phyloP scores from a whole-genome alignment of 139 green algal species.

The Limnomonas spitsbergensis region DNA sequence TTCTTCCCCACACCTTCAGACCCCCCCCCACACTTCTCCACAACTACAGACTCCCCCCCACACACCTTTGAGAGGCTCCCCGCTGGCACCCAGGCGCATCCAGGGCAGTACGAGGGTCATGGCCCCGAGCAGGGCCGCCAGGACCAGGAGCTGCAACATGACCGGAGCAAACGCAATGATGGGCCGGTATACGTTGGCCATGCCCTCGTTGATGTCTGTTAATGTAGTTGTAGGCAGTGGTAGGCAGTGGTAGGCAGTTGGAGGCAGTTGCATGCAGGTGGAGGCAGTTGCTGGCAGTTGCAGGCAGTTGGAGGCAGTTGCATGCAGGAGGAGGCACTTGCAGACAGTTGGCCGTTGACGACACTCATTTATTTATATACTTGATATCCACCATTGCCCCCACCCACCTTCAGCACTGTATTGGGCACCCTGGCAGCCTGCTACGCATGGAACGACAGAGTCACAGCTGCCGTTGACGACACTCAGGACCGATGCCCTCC shows the following conservation, averaged over 20 bases:
- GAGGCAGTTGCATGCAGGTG: not conserved
- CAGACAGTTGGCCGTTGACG: too few relatives aligned
- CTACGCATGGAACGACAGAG: not conserved
- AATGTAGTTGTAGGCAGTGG: too few relatives aligned
- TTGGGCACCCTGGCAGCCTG: not conserved
- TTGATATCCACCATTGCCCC: too few relatives aligned
- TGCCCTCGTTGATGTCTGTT: not conserved
- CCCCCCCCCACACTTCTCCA: too few relatives aligned
- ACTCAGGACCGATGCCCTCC: not conserved
- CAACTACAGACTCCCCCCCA: too few relatives aligned
- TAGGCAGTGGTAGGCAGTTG: not conserved
- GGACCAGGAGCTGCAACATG: slow-evolving; percentile 22
- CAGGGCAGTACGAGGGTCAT: not conserved
- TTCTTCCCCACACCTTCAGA: too few relatives aligned
- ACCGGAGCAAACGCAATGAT: slow-evolving; percentile 26
- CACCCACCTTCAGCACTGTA: not conserved
- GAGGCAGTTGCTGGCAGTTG: too few relatives aligned
- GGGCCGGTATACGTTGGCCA: slow-evolving; percentile 13
- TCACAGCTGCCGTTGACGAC: not conserved
- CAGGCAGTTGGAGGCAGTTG: too few relatives aligned
- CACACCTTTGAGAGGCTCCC: too few relatives aligned
- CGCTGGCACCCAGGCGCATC: too few relatives aligned
- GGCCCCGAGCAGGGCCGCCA: not conserved
- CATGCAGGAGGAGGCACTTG: too few relatives aligned
- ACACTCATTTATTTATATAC: too few relatives aligned